Evolutionary conservation across 2,329 filamentous ascomycete species (phyloP), one percentile per base, ranked within the genome.

Genomic region (Calonectria pseudoreteaudii): DNA sequence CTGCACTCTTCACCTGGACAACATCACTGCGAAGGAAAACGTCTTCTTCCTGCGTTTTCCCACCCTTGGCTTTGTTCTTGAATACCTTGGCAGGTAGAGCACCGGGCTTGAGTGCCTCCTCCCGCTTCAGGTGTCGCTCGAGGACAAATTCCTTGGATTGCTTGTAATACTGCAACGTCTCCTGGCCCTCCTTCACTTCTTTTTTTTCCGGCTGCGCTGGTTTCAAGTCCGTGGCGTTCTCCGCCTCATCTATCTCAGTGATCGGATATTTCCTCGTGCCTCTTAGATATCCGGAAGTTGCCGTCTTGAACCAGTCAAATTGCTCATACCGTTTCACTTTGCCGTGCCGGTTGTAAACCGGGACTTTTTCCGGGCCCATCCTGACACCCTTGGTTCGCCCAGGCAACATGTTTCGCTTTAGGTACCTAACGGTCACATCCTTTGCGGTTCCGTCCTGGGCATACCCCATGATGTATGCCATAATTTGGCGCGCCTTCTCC

Each of bases 381-480:
- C 97, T 91, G 76, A 93, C 90, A 5, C 96, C 95, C 82, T 98
- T 98, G 0, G 96, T 98, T 78, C 95, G 94, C 5, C 97, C 96
- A 0, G 97, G 97, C 82, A 95, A 92, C 68, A 93, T 90, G 71
- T 94, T 94, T 28, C 93, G 91, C 80, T 93, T 96, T 10, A 99
- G 86, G 83, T 99, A 99, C 34, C 97, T 91, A 14, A 97, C 93
- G 0, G 97, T 99, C 20, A 99, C 94, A 82, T 99, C 97, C 82
- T 98, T 98, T 16, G 95, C 96, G 0, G 95, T 96, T 2, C 94
- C 95, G 81, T 98, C 96, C 4, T 91, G 85, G 0, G 94, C 95
- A 84, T 94, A 95, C 0, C 94, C 96, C 26, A 98, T 88, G 3
- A 98, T 90, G 80, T 99, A 99, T 58, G 94, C 94, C 80, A 98